Evolutionary conservation across 805 yeast genomes (phyloP).

Genomic region (Lipomyces anomalus): DNA sequence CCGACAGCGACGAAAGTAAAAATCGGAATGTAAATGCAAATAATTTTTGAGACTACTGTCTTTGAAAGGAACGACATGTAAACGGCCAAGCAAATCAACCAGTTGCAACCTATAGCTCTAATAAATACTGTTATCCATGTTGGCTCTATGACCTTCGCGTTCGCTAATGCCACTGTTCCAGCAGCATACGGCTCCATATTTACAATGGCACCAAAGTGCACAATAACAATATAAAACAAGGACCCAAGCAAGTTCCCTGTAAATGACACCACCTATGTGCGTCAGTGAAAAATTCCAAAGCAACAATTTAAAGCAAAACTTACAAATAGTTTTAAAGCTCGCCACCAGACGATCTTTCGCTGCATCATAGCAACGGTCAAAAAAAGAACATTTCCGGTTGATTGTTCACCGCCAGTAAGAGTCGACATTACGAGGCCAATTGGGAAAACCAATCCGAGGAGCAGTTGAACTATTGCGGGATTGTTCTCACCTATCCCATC

Average conservation of each 20-base stretch:
- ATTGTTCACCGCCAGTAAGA: conserved; percentile 22
- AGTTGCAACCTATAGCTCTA: conserved; percentile 59
- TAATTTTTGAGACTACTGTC: conserved; percentile 68
- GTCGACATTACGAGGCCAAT: conserved; percentile 23
- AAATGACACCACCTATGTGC: conserved; percentile 13
- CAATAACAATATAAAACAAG: conserved; percentile 19
- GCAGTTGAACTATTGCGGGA: conserved; percentile 19
- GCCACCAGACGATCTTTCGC: conserved; percentile 18
- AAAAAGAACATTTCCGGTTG: conserved; percentile 22
- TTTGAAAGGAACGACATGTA: conserved; percentile 73
- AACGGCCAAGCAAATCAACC: conserved; percentile 68
- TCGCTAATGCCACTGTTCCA: conserved; percentile 17
- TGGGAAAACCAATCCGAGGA: conserved; percentile 24
- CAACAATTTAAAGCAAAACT: not conserved
- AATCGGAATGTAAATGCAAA: conserved; percentile 60
- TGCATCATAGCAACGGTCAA: conserved; percentile 16
- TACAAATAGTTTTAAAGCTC: conserved; percentile 16
- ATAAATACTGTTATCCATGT: conserved; percentile 17
- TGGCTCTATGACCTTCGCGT: conserved; percentile 16
- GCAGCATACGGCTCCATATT: conserved; percentile 14
- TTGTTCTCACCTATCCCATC: conserved; percentile 14
- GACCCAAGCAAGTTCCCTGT: conserved; percentile 22
- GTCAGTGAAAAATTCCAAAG: not conserved
- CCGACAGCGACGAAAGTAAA: conserved; percentile 77
- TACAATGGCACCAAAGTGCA: conserved; percentile 19